A percentile compares a stretch with the other conserved stretches of the same genome.
Evolutionary conservation across 1,139 yeast species (phyloP).

Genomic region (Debaryomyces sp.): DNA sequence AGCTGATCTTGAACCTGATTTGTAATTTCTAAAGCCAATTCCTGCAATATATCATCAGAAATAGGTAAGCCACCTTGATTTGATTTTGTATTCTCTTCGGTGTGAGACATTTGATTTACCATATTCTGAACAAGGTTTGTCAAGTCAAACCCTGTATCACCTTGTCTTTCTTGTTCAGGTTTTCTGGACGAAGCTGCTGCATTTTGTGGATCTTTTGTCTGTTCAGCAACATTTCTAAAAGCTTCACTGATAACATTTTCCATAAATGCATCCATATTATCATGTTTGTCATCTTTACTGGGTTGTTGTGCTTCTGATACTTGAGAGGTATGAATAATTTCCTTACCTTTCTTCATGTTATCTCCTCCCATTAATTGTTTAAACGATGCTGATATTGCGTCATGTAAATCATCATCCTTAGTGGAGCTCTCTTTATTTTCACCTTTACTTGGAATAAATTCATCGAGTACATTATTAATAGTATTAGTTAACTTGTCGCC

Average conservation of each 20-base stretch:
- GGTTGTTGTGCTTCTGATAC: not conserved
- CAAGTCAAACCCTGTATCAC: constrained; percentile 16
- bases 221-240: constrained; percentile 30
- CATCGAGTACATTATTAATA: constrained; percentile 3
- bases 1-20: constrained; percentile 36
- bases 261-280: constrained; percentile 24
- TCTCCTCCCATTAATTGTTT: constrained; percentile 14
- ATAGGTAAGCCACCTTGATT: constrained; percentile 16
- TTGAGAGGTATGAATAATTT: not conserved
- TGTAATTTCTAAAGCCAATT: constrained; percentile 37
- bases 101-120: constrained; percentile 21
- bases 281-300: constrained; percentile 13
- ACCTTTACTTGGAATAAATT: not conserved
- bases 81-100: constrained; percentile 9
- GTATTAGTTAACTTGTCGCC: not conserved
- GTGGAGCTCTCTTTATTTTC: constrained; percentile 11
- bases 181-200: not conserved
- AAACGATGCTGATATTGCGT: constrained; percentile 21
- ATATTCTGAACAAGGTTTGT: constrained; percentile 26
- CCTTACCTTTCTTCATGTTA: not conserved
- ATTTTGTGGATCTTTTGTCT: constrained; percentile 8
- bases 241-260: constrained; percentile 39
- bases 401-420: constrained; percentile 15
- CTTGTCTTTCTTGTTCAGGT: constrained; percentile 3
- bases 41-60: constrained; percentile 31